Evolutionary conservation across 495 filamentous ascomycete genomes (phyloP).

Genomic region (Trichoderma gamsii): DNA sequence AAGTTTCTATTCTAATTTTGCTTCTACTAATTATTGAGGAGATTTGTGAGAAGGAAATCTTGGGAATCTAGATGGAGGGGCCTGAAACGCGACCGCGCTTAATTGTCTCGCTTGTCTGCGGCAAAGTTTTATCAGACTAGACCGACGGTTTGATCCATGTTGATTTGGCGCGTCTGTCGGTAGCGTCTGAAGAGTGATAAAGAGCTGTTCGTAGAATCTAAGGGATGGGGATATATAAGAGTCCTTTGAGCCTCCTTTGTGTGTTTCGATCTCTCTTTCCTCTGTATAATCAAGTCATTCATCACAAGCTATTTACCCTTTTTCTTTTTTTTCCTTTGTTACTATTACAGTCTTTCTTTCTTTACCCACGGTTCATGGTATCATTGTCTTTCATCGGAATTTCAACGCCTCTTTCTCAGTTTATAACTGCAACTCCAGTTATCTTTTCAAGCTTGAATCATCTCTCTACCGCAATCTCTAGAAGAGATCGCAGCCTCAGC

Average conservation of each 20-base stretch:
- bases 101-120: background rate
- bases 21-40: no score
- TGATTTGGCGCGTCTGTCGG: no score
- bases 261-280: conserved; percentile 15
- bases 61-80: background rate
- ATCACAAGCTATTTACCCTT: conserved; percentile 19
- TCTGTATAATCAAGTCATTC: conserved; percentile 17
- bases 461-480: no score
- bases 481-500: conserved; percentile 18
- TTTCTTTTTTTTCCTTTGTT: conserved; percentile 24
- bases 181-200: no score
- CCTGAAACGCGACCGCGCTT: conserved; percentile 5
- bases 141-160: no score
- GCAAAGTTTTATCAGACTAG: background rate
- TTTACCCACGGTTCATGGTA: conserved; percentile 16
- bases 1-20: background rate
- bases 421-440: conserved; percentile 16
- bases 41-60: background rate
- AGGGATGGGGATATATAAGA: conserved; percentile 17
- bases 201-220: background rate
- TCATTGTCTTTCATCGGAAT: conserved; percentile 23
- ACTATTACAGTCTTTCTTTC: conserved; percentile 20
- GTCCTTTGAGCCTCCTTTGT: background rate
- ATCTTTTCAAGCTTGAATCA: no score
- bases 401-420: conserved; percentile 20